phyloP scores from a whole-genome alignment of 495 filamentous ascomycete species.

The Penicillium herquei region DNA sequence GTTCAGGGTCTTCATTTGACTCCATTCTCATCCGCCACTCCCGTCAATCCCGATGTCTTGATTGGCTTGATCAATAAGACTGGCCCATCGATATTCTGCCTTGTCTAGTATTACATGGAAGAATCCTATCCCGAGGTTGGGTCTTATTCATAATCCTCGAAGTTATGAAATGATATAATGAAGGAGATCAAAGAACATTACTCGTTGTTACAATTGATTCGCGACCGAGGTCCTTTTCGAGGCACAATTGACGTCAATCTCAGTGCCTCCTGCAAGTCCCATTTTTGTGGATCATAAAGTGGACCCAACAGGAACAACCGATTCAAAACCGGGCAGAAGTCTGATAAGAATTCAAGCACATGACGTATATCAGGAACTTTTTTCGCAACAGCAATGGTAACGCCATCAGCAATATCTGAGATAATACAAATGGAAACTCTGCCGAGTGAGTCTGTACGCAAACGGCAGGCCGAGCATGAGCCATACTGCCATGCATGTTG shows the following conservation, averaged over 20 bases:
- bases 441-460: no score
- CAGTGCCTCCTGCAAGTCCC: neutral
- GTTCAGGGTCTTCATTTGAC: neutral
- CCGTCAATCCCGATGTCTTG: slow-evolving; percentile 2
- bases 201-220: neutral
- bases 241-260: neutral
- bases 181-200: no score
- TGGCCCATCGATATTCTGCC: no score
- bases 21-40: neutral
- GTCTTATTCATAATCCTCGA: no score
- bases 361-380: neutral
- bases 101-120: no score
- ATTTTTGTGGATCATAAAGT: slow-evolving; percentile 3
- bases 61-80: neutral
- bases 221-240: neutral
- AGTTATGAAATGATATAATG: no score
- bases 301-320: neutral
- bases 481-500: no score
- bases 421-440: no score
- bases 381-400: no score
- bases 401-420: no score
- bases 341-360: neutral
- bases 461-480: no score
- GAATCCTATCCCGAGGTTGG: no score
- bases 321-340: neutral